Conservation (phyloP, 495 filamentous ascomycete species). For the Neurospora pannonica region DNA sequence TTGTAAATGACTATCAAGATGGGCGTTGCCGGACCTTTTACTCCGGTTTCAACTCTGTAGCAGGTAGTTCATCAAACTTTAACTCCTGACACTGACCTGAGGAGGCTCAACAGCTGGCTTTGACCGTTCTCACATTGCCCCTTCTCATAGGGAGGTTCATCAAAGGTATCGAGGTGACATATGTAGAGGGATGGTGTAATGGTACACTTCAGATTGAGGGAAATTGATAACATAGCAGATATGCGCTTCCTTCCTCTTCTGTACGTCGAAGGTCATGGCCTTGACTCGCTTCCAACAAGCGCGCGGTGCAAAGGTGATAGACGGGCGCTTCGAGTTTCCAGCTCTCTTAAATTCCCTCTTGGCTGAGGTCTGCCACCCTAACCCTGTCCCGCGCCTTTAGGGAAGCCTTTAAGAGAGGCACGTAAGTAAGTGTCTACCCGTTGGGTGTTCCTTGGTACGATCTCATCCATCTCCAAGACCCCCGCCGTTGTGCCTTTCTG, state of each 20-base stretch:
- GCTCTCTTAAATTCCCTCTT: neutral
- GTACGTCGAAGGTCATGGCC: neutral
- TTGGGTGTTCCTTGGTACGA: neutral
- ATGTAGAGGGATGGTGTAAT: neutral
- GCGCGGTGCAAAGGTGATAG: neutral
- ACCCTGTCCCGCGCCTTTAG: neutral
- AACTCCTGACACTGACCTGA: neutral
- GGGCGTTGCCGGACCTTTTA: neutral
- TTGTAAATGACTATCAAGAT: neutral
- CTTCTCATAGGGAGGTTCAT: neutral
- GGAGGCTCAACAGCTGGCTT: neutral
- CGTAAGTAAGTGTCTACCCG: neutral
- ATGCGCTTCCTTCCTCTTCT: neutral
- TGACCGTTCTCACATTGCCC: neutral
- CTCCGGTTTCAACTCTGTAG: neutral
- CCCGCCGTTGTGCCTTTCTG: neutral
- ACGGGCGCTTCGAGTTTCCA: neutral
- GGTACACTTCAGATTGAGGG: neutral
- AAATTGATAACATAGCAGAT: neutral
- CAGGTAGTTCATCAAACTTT: neutral
- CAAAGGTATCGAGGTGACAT: neutral
- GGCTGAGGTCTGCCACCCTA: neutral
- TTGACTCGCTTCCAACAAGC: neutral
- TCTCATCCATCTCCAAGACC: neutral
- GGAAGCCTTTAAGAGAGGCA: neutral